Conservation (phyloP, 225 moss, liverwort and hornwort species). For the Sphagnum tenellum region DNA sequence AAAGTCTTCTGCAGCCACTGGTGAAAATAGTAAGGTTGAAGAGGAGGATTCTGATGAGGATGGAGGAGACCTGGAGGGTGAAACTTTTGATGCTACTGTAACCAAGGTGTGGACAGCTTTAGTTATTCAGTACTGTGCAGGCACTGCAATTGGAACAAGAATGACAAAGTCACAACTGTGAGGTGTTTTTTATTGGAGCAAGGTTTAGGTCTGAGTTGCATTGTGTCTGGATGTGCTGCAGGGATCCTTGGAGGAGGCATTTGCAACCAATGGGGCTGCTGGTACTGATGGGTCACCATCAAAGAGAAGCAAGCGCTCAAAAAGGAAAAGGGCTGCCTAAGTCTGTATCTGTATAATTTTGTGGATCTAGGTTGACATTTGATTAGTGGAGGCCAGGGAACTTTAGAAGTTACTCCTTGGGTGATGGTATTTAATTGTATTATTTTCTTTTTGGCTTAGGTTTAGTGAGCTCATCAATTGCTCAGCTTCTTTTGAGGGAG, state of each 20-base stretch:
- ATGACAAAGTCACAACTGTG: too few relatives aligned
- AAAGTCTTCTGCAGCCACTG: conserved; percentile 14
- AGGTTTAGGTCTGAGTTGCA: too few relatives aligned
- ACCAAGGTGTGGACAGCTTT: conserved; percentile 6
- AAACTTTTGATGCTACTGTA: conserved; percentile 13
- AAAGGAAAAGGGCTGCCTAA: conserved; percentile 69
- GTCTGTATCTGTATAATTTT: conserved; percentile 1
- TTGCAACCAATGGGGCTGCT: conserved; percentile 42
- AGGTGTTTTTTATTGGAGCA: too few relatives aligned
- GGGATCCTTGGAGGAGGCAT: conserved; percentile 59
- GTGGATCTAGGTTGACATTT: too few relatives aligned
- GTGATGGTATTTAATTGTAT: too few relatives aligned
- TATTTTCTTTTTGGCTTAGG: too few relatives aligned
- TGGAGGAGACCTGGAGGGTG: conserved; percentile 16
- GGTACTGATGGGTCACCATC: conserved; percentile 28
- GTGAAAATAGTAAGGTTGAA: conserved; percentile 5
- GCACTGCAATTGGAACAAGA: too few relatives aligned
- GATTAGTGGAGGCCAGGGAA: too few relatives aligned
- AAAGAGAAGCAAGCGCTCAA: conserved; percentile 76
- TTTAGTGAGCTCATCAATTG: too few relatives aligned
- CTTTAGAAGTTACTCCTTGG: too few relatives aligned
- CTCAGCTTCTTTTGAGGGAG: too few relatives aligned
- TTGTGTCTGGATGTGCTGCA: background rate
- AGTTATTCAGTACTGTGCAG: too few relatives aligned
- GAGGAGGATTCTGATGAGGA: conserved; percentile 26